phyloP scores from a whole-genome alignment of 768 basidiomycete genomes.

The Mrakia gelida region DNA sequence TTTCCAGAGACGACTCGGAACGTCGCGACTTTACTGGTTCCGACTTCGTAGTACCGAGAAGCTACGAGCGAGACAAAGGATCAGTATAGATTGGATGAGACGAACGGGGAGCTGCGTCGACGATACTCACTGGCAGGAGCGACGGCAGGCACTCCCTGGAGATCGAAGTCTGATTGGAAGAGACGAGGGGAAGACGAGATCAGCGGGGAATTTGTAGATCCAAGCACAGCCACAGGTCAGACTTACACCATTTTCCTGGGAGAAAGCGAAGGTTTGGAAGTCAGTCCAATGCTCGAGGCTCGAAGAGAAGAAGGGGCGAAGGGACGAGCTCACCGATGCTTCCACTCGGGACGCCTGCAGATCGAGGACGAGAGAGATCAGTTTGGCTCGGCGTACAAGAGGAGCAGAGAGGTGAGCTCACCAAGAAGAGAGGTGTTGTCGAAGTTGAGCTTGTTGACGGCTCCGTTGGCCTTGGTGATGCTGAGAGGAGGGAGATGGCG shows the following conservation, averaged over 20 bases:
- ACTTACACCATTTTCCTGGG: not conserved
- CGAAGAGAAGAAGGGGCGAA: not conserved
- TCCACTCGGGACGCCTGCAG: not conserved
- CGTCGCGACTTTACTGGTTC: constrained; percentile 8
- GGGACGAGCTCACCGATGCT: not conserved
- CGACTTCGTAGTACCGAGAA: not conserved
- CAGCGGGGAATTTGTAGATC: not conserved
- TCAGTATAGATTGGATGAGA: not conserved
- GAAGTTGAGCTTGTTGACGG: not conserved
- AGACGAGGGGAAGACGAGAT: not conserved
- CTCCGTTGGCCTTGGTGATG: not conserved
- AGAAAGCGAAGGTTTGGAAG: not conserved
- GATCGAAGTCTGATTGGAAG: not conserved
- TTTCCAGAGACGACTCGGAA: constrained; percentile 21
- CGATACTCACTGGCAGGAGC: not conserved
- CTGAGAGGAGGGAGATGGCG: not conserved
- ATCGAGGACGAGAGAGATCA: not conserved
- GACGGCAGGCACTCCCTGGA: not conserved
- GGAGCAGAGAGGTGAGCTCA: not conserved
- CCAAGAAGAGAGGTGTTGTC: not conserved
- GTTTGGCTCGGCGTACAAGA: not conserved
- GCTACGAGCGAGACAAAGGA: not conserved
- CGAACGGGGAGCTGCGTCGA: not conserved
- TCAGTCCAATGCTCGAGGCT: not conserved
- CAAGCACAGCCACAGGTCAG: not conserved